Conservation (phyloP, 441 rosid species). For the Euphorbia celastroides region DNA sequence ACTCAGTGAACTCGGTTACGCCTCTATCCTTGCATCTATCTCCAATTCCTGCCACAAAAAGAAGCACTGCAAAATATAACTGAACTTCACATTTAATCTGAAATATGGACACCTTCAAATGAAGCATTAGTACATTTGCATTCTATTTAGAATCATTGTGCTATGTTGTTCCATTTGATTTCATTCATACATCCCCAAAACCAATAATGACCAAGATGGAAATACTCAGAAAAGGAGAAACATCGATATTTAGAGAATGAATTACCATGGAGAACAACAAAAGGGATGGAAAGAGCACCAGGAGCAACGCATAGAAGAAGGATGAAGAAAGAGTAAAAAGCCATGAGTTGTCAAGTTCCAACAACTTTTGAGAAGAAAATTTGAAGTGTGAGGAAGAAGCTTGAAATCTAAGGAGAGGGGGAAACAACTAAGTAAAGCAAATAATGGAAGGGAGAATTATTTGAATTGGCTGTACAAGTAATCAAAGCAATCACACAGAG, state of each 20-base stretch:
- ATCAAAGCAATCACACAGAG: background rate
- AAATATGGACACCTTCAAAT: background rate
- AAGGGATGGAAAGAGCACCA: constrained; percentile 41
- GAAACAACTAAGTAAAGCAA: background rate
- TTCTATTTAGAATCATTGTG: background rate
- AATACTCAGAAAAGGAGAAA: constrained; percentile 10
- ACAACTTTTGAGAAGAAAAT: constrained; percentile 7
- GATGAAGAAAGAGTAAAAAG: constrained; percentile 21
- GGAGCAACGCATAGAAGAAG: constrained; percentile 19
- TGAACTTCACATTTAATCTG: background rate
- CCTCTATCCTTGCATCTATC: constrained; percentile 66
- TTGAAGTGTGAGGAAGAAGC: background rate
- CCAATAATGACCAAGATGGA: background rate
- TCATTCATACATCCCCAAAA: too few relatives aligned
- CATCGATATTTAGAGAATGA: background rate
- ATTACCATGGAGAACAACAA: constrained; percentile 61
- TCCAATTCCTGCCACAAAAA: constrained; percentile 51
- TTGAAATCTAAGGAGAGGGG: background rate
- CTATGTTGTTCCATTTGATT: too few relatives aligned
- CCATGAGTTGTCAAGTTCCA: constrained; percentile 25
- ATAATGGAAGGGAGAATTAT: background rate
- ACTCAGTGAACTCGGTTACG: constrained; percentile 53
- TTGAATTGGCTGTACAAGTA: background rate
- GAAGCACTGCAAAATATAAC: background rate
- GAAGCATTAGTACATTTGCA: background rate